Conservation (phyloP, 1,139 yeast genomes). For the Entelexis paramagnoliae region DNA sequence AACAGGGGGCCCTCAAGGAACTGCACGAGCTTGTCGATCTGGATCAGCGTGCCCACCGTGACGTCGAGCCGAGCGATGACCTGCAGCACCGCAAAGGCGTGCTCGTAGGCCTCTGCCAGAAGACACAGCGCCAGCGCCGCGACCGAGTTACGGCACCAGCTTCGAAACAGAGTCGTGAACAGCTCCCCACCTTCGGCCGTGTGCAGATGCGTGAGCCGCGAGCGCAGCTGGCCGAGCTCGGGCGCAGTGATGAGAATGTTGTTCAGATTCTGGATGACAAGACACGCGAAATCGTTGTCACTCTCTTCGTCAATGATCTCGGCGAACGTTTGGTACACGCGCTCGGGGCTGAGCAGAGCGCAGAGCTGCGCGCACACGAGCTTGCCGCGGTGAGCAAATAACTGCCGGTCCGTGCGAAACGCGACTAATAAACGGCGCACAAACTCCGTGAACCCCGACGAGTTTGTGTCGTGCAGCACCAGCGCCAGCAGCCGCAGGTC, state of each 20-base stretch:
- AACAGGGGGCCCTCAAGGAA: conserved; percentile 81
- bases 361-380: conserved; percentile 79
- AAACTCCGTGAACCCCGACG: conserved; percentile 65
- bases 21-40: conserved; percentile 71
- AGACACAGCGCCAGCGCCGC: conserved; percentile 81
- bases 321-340: conserved; percentile 72
- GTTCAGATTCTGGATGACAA: conserved; percentile 78
- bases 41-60: conserved; percentile 59
- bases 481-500: conserved; percentile 69
- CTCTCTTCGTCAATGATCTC: conserved; percentile 48
- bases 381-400: conserved; percentile 65
- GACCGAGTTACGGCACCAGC: conserved; percentile 91
- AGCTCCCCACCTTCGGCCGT: conserved; percentile 57
- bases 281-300: conserved; percentile 62
- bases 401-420: conserved; percentile 55
- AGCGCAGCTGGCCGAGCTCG: conserved; percentile 62
- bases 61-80: conserved; percentile 66
- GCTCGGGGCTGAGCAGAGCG: conserved; percentile 67
- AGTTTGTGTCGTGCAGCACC: conserved; percentile 67
- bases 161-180: conserved; percentile 67
- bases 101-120: conserved; percentile 78
- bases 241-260: conserved; percentile 83
- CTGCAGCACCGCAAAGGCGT: conserved; percentile 72
- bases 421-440: conserved; percentile 60
- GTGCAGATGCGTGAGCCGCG: conserved; percentile 46